Percentiles rank a stretch among this genome's conserved stretches.
Conservation (phyloP, 805 yeast species). For the Kodamaea fukazawae region DNA sequence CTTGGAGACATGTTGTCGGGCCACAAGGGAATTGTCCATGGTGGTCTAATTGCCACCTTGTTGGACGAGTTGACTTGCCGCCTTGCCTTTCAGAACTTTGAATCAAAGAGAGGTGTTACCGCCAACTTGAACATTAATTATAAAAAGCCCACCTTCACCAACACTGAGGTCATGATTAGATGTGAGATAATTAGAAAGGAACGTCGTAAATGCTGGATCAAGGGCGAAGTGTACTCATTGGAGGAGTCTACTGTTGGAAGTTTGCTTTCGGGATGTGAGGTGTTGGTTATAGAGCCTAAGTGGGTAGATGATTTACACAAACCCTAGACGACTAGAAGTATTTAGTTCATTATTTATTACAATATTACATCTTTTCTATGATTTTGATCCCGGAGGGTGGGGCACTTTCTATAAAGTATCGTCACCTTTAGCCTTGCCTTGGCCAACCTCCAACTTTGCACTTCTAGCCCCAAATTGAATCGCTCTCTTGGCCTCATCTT, state of each 20-base stretch:
- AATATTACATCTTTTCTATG: conserved; percentile 1
- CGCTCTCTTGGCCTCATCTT: conserved; percentile 83
- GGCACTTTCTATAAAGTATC: conserved; percentile 36
- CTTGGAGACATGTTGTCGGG: conserved; percentile 39
- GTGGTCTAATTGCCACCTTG: conserved; percentile 42
- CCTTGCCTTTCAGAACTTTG: conserved; percentile 40
- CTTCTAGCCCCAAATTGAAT: conserved; percentile 95
- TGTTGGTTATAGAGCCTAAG: conserved; percentile 40
- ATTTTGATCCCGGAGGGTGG: not conserved
- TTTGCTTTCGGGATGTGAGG: conserved; percentile 36
- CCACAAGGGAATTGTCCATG: conserved; percentile 42
- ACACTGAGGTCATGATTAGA: conserved; percentile 32
- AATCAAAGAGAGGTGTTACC: conserved; percentile 41
- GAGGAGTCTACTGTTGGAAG: conserved; percentile 12
- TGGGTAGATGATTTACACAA: conserved; percentile 33
- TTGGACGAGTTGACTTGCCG: conserved; percentile 44
- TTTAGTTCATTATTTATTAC: conserved; percentile 3
- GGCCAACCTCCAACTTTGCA: conserved; percentile 86
- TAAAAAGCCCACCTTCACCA: conserved; percentile 33
- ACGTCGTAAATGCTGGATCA: conserved; percentile 41
- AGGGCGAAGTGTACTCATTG: conserved; percentile 31
- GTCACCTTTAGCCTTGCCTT: conserved; percentile 75
- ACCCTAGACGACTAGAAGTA: not conserved
- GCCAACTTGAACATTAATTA: conserved; percentile 44
- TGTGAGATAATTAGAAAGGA: conserved; percentile 29